Conservation (phyloP, 495 filamentous ascomycete species). For the Hyaloscypha hepaticicola region DNA sequence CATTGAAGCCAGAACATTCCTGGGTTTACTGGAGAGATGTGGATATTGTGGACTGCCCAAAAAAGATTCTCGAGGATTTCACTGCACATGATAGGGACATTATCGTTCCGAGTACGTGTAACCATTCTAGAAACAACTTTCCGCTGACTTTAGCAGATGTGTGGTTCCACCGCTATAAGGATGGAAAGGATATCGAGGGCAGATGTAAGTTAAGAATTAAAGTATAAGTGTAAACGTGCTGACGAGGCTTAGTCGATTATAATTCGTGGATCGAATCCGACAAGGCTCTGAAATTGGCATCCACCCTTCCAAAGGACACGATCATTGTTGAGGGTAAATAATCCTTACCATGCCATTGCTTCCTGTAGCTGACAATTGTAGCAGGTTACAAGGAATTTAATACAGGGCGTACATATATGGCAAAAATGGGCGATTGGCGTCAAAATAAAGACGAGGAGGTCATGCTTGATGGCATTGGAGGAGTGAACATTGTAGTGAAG, state of each 20-base stretch:
- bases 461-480: slow-evolving; percentile 91
- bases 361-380: slow-evolving; percentile 13
- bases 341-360: slow-evolving; percentile 4
- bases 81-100: slow-evolving; percentile 91
- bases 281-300: slow-evolving; percentile 69
- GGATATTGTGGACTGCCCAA: slow-evolving; percentile 89
- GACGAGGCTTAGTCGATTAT: slow-evolving; percentile 72
- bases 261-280: slow-evolving; percentile 98
- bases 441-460: slow-evolving; percentile 88
- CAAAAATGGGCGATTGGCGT: slow-evolving; percentile 85
- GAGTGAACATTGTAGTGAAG: slow-evolving; percentile 96
- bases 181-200: slow-evolving; percentile 85
- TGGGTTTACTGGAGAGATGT: slow-evolving; percentile 99
- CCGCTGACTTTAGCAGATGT: slow-evolving; percentile 61
- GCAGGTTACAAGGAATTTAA: slow-evolving; percentile 88
- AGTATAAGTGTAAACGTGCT: slow-evolving; percentile 9
- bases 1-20: slow-evolving; percentile 88
- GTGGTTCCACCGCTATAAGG: slow-evolving; percentile 94
- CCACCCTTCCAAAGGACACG: slow-evolving; percentile 70
- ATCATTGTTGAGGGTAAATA: slow-evolving; percentile 79
- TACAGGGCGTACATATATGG: slow-evolving; percentile 85
- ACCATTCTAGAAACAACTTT: not conserved
- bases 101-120: slow-evolving; percentile 83
- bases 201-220: slow-evolving; percentile 62
- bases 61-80: slow-evolving; percentile 89